Base-by-base conservation (phyloP, 768 basidiomycete genomes). In the Crepidotus variabilis region DNA sequence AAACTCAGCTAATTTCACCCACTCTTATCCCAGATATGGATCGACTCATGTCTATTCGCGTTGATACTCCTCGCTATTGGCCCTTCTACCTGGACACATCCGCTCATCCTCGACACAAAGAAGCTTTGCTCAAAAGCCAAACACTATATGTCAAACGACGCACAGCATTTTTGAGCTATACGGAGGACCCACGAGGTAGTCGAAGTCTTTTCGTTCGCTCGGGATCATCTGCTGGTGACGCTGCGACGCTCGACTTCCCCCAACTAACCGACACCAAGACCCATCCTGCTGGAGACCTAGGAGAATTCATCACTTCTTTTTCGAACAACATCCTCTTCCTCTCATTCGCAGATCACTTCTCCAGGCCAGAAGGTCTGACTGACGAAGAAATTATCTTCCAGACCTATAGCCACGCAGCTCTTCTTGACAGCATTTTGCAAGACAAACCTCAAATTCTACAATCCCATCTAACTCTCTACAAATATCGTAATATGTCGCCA, bases 11-110 rank as follows among this genome's bases (percentile, higher is more conserved):
- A 48, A 93, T 95, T 55, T 90, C 94, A 0, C 97, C 97, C 0
- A 96, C 96, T 0, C 80, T 98, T 3, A 89, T 97, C 58, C 94
- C 94, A 0, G 90, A 95, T 59, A 82, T 98, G 60, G 86, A 90
- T 66, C 85, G 81, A 56, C 77, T 98, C 13, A 73, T 85, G 47
- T 88, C 90, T 3, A 88, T 99, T 62, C 79, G 88, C 47, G 87
- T 95, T 21, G 94, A 98, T 64, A 97, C 92, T 0, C 94, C 94
- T 14, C 85, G 97, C 5, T 98, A 99, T 69, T 97, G 93, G 92
- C 89, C 94, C 0, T 90, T 95, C 71, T 85, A 87, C 57, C 81
- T 98, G 33, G 90, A 95, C 63, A 82, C 90, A 18, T 79, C 84
- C 39, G 74, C 83, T 43, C 79, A 86, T 52, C 79, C 84, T 2